A percentile compares a stretch with the other conserved stretches of the same genome.
Conservation (phyloP, 805 yeast genomes). For the Yarrowia sp. region DNA sequence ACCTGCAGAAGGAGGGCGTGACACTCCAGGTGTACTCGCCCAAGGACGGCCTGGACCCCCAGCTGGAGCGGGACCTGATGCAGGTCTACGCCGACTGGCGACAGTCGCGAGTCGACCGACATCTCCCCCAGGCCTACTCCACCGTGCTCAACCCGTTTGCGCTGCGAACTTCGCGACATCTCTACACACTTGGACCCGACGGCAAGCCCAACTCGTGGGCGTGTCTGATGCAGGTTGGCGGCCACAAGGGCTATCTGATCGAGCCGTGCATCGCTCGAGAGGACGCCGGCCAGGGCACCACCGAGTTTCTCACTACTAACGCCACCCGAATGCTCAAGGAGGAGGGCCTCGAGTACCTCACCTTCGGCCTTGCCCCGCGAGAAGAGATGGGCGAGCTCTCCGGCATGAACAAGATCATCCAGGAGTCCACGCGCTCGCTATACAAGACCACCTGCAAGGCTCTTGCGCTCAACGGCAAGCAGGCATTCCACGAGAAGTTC, state of each 20-base stretch:
- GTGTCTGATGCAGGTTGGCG: constrained; percentile 20
- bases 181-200: constrained; percentile 19
- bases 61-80: constrained; percentile 15
- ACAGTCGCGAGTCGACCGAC: constrained; percentile 17
- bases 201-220: constrained; percentile 27
- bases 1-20: constrained; percentile 15
- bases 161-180: constrained; percentile 16
- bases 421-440: constrained; percentile 5
- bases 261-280: constrained; percentile 23
- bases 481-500: constrained; percentile 21
- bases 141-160: constrained; percentile 22
- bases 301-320: constrained; percentile 22
- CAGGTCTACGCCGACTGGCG: constrained; percentile 23
- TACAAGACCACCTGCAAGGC: constrained; percentile 23
- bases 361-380: constrained; percentile 21
- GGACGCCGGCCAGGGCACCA: constrained; percentile 25
- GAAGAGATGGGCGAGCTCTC: constrained; percentile 21
- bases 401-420: constrained; percentile 16
- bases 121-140: constrained; percentile 24
- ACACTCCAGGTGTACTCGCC: background rate
- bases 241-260: constrained; percentile 20
- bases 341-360: constrained; percentile 10
- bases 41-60: constrained; percentile 17
- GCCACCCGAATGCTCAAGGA: constrained; percentile 16
- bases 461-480: constrained; percentile 12